A percentile compares a stretch with the other conserved stretches of the same genome.
Conservation (phyloP, 768 basidiomycete genomes). For the Hericium coralloides region DNA sequence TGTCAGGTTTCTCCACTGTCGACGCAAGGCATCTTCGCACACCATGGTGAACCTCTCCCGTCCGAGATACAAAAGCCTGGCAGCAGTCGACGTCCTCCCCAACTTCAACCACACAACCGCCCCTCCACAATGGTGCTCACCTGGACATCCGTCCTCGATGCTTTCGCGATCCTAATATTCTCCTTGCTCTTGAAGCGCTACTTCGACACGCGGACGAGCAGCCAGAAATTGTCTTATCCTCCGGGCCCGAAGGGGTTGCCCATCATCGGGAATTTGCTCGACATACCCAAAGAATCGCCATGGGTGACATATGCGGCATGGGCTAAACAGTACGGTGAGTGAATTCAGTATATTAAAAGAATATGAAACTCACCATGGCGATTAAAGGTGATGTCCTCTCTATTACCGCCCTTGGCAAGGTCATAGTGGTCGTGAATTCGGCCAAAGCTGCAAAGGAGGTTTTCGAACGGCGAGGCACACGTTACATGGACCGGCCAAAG, state of each 20-base stretch:
- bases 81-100: too few relatives aligned
- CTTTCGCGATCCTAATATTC: too few relatives aligned
- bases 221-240: neutral
- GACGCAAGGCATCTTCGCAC: too few relatives aligned
- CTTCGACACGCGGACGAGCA: neutral
- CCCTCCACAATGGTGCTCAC: too few relatives aligned
- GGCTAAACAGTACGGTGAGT: constrained; percentile 12
- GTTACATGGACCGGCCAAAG: neutral
- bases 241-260: constrained; percentile 12
- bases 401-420: neutral
- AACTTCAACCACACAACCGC: too few relatives aligned
- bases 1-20: too few relatives aligned
- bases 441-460: neutral
- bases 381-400: neutral
- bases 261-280: constrained; percentile 9
- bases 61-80: too few relatives aligned
- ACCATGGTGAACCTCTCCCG: too few relatives aligned
- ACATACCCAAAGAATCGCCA: constrained; percentile 7
- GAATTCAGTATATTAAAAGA: too few relatives aligned
- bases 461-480: neutral
- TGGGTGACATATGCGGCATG: constrained; percentile 9
- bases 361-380: too few relatives aligned
- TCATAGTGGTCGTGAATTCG: neutral
- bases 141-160: too few relatives aligned
- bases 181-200: neutral